Evolutionary conservation across 179 eudicot species (phyloP).

Genomic region (Nepenthes alata): DNA sequence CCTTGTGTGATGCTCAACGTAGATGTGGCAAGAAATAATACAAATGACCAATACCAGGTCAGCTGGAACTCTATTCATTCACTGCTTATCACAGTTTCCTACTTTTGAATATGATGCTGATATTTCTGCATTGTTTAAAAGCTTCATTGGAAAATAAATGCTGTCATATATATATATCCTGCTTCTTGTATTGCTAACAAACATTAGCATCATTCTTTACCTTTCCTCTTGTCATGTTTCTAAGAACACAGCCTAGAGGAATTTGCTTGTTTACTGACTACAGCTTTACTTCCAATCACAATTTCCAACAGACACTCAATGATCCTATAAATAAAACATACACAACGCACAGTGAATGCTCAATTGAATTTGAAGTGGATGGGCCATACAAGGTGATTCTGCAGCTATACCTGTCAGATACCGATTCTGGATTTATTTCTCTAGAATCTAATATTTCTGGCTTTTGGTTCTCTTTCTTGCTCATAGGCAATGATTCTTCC

Average conservation of each 20-base stretch:
- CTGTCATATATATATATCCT: no score
- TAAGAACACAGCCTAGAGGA: background rate
- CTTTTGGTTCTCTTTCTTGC: slow-evolving; percentile 13
- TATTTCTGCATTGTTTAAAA: background rate
- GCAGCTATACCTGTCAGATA: background rate
- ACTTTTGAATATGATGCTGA: background rate
- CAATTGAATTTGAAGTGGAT: slow-evolving; percentile 99
- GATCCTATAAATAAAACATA: slow-evolving; percentile 75
- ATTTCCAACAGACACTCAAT: slow-evolving; percentile 60
- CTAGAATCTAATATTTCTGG: background rate
- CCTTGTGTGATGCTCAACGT: slow-evolving; percentile 99
- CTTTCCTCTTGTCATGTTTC: background rate
- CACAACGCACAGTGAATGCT: slow-evolving; percentile 88
- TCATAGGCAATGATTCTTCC: slow-evolving; percentile 94
- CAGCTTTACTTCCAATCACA: slow-evolving; percentile 6
- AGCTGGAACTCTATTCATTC: slow-evolving; percentile 10
- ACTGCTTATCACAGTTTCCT: background rate
- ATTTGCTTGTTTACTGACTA: slow-evolving; percentile 1
- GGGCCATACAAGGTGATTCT: slow-evolving; percentile 88
- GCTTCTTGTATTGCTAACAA: background rate
- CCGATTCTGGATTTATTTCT: background rate
- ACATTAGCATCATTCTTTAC: background rate
- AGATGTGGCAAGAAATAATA: slow-evolving; percentile 92
- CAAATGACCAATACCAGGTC: slow-evolving; percentile 98
- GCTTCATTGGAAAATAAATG: background rate